Base-by-base conservation (phyloP, 495 filamentous ascomycete species). In the Cercophora newfieldiana region DNA sequence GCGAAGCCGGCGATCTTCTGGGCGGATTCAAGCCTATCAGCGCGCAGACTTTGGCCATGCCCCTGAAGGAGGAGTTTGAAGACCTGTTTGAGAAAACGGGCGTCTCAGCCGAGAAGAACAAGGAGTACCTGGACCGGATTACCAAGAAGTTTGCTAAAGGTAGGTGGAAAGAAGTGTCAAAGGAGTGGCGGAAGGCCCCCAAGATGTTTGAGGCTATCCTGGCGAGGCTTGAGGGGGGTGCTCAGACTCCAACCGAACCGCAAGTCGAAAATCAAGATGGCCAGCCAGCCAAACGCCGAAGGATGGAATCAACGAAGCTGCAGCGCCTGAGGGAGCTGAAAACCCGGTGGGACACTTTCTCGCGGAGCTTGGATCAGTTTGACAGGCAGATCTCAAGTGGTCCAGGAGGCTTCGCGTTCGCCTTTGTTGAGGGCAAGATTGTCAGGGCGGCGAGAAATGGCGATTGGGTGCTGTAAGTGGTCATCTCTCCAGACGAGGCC, bases 21-120 rank as follows among this genome's bases (percentile, higher is more conserved):
- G 96, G 96, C 67, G 95, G 95, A 1, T 98, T 95, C 80, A 98
- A 98, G 74, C 96, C 96, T 1, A 88, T 97, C 59, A 97, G 91
- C 75, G 85, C 94, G 47, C 89, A 93, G 67, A 94, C 88, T 68
- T 85, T 98, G 65, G 90, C 93, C 1, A 84, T 97, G 58, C 96
- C 95, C 1, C 80, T 98, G 76, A 91, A 96, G 70, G 94, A 97
- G 67, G 90, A 94, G 64, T 98, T 99, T 70, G 94, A 93, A 66
- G 89, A 93, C 2, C 81, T 99, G 3, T 95, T 98, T 63, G 85
- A 88, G 62, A 81, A 88, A 55, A 97, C 92, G 0, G 83, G 83
- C 16, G 96, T 97, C 65, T 95, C 92, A 16, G 80, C 83, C 3
- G 90, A 87, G 69, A 93, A 91, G 74, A 99, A 99, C 70, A 87